Conservation (phyloP, 2,329 filamentous ascomycete genomes). For the Fusarium sp. region DNA sequence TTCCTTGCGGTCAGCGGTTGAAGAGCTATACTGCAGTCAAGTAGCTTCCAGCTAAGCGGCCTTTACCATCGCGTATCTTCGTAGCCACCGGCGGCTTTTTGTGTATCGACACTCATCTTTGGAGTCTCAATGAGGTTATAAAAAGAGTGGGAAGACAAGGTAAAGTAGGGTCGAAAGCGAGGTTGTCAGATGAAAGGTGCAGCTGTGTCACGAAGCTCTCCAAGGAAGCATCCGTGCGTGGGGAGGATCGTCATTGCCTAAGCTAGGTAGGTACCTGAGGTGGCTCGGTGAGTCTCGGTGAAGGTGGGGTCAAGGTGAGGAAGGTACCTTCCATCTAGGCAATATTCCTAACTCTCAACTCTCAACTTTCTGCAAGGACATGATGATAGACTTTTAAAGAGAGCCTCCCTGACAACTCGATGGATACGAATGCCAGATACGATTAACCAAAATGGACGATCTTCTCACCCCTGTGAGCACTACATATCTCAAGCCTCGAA, state of each 20-base stretch:
- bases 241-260: conserved; percentile 44
- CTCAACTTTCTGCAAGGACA: background rate
- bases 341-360: conserved; percentile 2
- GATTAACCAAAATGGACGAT: conserved; percentile 64
- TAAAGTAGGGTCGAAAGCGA: background rate
- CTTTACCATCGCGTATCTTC: conserved; percentile 56
- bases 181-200: conserved; percentile 15
- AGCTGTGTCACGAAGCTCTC: conserved; percentile 21
- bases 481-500: conserved; percentile 61
- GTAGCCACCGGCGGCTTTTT: conserved; percentile 36
- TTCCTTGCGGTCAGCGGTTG: conserved; percentile 27
- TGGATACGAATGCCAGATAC: background rate
- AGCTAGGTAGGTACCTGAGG: conserved; percentile 12
- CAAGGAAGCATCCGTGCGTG: conserved; percentile 42
- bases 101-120: conserved; percentile 50
- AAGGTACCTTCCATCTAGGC: background rate
- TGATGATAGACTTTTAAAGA: background rate
- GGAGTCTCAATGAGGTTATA: background rate
- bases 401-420: background rate
- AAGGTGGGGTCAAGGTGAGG: conserved; percentile 52
- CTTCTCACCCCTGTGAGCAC: conserved; percentile 70
- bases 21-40: conserved; percentile 15
- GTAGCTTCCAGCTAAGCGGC: conserved; percentile 27
- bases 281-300: conserved; percentile 54
- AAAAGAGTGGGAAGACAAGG: background rate